phyloP scores from a whole-genome alignment of 345 rosid species.

The Salix udensis region DNA sequence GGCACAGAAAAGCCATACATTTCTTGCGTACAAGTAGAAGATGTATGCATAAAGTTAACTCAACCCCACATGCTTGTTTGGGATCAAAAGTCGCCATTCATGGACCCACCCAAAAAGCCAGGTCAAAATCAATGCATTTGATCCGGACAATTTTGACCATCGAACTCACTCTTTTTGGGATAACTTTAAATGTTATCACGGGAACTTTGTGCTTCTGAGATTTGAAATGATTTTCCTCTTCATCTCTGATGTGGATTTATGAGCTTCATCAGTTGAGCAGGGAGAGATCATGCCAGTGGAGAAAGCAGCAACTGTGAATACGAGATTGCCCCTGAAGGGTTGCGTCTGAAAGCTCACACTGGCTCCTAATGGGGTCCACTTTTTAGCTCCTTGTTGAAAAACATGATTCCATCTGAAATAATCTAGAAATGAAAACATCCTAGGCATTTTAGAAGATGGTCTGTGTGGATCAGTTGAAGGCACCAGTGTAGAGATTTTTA shows the following conservation, averaged over 20 bases:
- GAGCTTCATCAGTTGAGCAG: not conserved
- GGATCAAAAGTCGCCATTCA: no score
- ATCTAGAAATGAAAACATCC: not conserved
- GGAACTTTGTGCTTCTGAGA: not conserved
- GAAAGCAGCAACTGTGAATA: not conserved
- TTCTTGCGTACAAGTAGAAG: not conserved
- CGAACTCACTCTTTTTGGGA: not conserved
- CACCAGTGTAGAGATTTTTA: not conserved
- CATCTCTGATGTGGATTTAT: not conserved
- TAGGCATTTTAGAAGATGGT: not conserved
- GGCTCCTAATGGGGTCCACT: not conserved
- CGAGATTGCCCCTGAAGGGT: no score
- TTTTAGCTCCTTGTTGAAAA: not conserved
- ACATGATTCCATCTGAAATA: not conserved
- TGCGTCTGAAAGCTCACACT: no score
- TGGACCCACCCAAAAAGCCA: not conserved
- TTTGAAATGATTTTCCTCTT: not conserved
- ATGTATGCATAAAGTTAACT: not conserved
- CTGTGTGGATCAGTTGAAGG: not conserved
- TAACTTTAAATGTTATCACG: not conserved
- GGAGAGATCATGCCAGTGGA: not conserved
- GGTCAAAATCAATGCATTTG: not conserved
- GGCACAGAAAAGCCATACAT: not conserved
- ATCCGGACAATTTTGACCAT: not conserved
- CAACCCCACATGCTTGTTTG: no score